Percentiles rank a stretch among this genome's conserved stretches.
Conservation (phyloP, 768 basidiomycete genomes). For the Asterophora parasitica region DNA sequence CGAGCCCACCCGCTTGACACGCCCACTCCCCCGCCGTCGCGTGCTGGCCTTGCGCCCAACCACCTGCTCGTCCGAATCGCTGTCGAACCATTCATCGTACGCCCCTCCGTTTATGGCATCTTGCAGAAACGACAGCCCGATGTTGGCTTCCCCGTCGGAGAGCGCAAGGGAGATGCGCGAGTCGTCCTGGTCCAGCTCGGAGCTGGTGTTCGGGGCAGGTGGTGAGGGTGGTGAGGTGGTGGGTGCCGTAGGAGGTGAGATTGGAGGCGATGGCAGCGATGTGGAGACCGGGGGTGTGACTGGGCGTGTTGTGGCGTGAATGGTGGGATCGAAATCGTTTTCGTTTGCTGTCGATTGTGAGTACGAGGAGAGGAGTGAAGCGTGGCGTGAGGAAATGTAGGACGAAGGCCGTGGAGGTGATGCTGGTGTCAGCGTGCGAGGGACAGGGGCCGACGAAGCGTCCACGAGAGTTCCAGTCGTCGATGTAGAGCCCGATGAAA, state of each 20-base stretch:
- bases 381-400: slow-evolving; percentile 3
- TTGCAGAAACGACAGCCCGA: slow-evolving; percentile 64
- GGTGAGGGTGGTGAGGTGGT: slow-evolving; percentile 6
- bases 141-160: slow-evolving; percentile 61
- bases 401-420: background rate
- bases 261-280: background rate
- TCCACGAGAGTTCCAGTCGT: background rate
- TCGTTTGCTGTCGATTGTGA: slow-evolving; percentile 3
- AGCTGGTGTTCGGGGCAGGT: slow-evolving; percentile 22
- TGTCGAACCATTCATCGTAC: slow-evolving; percentile 24
- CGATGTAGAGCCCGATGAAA: background rate
- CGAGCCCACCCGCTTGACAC: background rate
- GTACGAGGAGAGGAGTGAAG: slow-evolving; percentile 7
- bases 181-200: slow-evolving; percentile 11
- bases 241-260: background rate
- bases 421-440: background rate
- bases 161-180: slow-evolving; percentile 30
- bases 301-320: background rate
- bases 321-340: background rate
- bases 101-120: slow-evolving; percentile 33
- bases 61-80: slow-evolving; percentile 13
- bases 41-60: background rate
- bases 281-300: background rate
- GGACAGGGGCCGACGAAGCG: background rate
- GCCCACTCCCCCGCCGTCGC: slow-evolving; percentile 9